Percentiles rank a stretch among this genome's conserved stretches.
Evolutionary conservation across 2,329 filamentous ascomycete species (phyloP).

Genomic region (Pseudocercospora macadamiae): DNA sequence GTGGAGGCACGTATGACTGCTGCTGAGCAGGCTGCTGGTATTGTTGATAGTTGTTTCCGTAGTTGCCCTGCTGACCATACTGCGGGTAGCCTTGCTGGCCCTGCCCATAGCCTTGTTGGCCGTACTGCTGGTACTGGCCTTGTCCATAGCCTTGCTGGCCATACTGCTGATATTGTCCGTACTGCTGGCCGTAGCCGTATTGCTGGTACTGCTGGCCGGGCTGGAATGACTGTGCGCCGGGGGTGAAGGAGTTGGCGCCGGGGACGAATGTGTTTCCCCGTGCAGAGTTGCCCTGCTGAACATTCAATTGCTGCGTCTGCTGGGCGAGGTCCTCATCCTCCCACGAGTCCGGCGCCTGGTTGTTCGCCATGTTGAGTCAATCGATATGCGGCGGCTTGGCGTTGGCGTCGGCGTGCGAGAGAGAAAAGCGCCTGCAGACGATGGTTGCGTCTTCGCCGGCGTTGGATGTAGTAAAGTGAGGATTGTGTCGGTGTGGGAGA

Average conservation of each 20-base stretch:
- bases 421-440: neutral
- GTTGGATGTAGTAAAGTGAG: too few species aligned
- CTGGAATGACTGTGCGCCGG: constrained; percentile 40
- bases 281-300: constrained; percentile 33
- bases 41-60: constrained; percentile 50
- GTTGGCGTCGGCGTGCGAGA: neutral
- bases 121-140: constrained; percentile 39
- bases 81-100: constrained; percentile 46
- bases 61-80: constrained; percentile 46
- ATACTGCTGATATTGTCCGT: constrained; percentile 32
- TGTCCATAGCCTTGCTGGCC: constrained; percentile 42
- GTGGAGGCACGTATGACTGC: constrained; percentile 43
- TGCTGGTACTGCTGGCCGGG: constrained; percentile 38
- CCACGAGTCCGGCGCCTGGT: constrained; percentile 68
- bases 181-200: constrained; percentile 44
- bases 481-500: too few species aligned
- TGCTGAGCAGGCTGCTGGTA: constrained; percentile 45
- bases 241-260: constrained; percentile 41
- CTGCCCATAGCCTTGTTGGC: constrained; percentile 45
- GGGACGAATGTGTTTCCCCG: constrained; percentile 36
- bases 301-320: constrained; percentile 43
- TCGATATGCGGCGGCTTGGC: constrained; percentile 1
- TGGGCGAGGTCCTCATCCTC: constrained; percentile 57
- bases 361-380: constrained; percentile 32
- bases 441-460: neutral